phyloP scores from a whole-genome alignment of 75 land plant species.

The Ceratopteris richardii region DNA sequence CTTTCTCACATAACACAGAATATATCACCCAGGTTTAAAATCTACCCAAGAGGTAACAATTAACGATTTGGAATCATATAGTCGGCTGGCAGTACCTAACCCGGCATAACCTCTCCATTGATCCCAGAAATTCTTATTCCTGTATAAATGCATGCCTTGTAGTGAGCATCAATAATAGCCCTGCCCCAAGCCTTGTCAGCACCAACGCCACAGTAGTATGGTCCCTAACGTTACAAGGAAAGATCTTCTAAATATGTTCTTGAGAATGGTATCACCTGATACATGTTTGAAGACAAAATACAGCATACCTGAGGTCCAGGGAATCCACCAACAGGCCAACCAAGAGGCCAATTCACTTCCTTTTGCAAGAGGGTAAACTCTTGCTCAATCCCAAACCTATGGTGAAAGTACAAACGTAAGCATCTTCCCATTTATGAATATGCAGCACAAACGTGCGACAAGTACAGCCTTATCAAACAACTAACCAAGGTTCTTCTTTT shows the following conservation, averaged over 20 bases:
- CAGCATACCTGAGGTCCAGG: constrained; percentile 89
- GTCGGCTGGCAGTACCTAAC: constrained; percentile 55
- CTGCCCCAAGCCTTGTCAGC: constrained; percentile 98
- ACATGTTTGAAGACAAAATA: no score
- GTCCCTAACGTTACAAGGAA: constrained; percentile 30
- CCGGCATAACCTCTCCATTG: constrained; percentile 99
- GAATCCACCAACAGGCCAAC: constrained; percentile 94
- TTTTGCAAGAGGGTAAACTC: constrained; percentile 93
- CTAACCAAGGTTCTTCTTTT: constrained; percentile 72
- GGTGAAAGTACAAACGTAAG: not conserved
- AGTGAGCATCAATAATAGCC: constrained; percentile 93
- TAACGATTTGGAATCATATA: no score
- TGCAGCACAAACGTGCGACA: no score
- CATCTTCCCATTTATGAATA: no score
- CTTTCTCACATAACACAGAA: no score
- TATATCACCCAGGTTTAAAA: no score
- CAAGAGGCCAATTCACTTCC: constrained; percentile 95
- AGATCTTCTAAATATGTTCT: no score
- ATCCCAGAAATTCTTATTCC: constrained; percentile 93
- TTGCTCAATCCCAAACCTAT: constrained; percentile 97
- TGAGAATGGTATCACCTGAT: not conserved
- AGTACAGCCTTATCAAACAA: no score
- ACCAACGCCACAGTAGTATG: constrained; percentile 84
- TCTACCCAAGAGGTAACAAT: no score
- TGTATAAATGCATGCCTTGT: constrained; percentile 95